Percentiles rank a stretch among this genome's conserved stretches.
phyloP scores from a whole-genome alignment of 345 rosid genomes.

The Geranium rotundifolium region DNA sequence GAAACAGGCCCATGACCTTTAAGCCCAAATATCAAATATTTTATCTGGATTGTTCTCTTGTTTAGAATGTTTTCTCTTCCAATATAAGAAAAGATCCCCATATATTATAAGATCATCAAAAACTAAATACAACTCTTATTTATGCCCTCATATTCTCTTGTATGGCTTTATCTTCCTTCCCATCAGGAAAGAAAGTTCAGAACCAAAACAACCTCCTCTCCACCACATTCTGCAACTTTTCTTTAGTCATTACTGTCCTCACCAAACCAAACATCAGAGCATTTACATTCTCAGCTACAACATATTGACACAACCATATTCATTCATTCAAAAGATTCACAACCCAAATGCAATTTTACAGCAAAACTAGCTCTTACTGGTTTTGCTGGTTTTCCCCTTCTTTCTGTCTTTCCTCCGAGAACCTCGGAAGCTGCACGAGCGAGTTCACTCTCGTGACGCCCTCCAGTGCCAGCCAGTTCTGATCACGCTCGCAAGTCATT shows the following conservation, averaged over 20 bases:
- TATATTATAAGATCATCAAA: no score
- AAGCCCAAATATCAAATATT: no score
- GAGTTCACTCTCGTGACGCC: constrained; percentile 97
- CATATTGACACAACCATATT: background rate
- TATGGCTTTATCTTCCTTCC: no score
- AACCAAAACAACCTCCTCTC: no score
- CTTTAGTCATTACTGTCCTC: background rate
- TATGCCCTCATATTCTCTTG: no score
- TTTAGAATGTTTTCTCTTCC: no score
- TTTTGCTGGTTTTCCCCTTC: constrained; percentile 12
- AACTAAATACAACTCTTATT: no score
- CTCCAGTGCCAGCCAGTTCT: constrained; percentile 86
- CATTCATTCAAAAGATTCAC: background rate
- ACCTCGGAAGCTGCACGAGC: constrained; percentile 94
- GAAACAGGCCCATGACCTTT: no score
- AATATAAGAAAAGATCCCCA: no score
- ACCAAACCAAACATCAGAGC: background rate
- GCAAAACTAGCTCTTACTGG: constrained; percentile 13
- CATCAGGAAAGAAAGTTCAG: no score
- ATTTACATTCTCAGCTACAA: no score
- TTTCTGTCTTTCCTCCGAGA: constrained; percentile 53
- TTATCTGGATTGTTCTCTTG: no score
- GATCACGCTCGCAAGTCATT: constrained; percentile 19
- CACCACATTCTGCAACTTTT: background rate
- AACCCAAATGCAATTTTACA: constrained; percentile 2